Evolutionary conservation across 1,139 yeast genomes (phyloP).

Genomic region (Sugiyamaella xylanicola): DNA sequence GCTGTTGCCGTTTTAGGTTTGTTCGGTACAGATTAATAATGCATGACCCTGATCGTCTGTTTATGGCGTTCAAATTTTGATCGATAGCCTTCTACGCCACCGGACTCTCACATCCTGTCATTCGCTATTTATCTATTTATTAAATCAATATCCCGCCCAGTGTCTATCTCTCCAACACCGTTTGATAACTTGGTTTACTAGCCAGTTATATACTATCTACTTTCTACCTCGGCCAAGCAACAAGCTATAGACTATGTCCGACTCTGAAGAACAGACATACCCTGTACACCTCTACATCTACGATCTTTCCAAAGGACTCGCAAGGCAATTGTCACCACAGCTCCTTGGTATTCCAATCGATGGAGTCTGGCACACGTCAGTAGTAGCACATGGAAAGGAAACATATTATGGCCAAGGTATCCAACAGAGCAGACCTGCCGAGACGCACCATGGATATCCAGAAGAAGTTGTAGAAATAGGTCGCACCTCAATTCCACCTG

Average conservation of each 20-base stretch:
- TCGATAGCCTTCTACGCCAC: conserved; percentile 8
- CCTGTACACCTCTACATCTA: conserved; percentile 63
- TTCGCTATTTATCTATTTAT: background rate
- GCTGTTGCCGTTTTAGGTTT: background rate
- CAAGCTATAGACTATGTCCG: too few species aligned
- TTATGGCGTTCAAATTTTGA: background rate
- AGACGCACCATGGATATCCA: conserved; percentile 63
- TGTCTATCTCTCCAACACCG: background rate
- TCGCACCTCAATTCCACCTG: conserved; percentile 53
- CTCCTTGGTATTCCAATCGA: conserved; percentile 47
- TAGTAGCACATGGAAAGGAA: conserved; percentile 59
- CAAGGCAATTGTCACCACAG: conserved; percentile 38
- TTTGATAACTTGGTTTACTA: background rate
- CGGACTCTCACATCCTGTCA: too few species aligned
- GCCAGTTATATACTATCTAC: too few species aligned
- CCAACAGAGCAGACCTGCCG: conserved; percentile 52
- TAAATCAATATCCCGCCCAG: too few species aligned
- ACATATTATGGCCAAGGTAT: conserved; percentile 66
- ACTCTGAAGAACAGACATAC: conserved; percentile 23
- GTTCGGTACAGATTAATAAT: background rate
- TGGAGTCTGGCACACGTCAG: conserved; percentile 69
- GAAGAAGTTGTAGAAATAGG: conserved; percentile 58
- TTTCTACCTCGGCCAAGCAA: too few species aligned
- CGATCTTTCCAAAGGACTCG: conserved; percentile 58
- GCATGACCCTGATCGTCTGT: background rate